Evolutionary conservation across 192 early-diverging fungal species (phyloP).

Genomic region (Dissophora ornata): DNA sequence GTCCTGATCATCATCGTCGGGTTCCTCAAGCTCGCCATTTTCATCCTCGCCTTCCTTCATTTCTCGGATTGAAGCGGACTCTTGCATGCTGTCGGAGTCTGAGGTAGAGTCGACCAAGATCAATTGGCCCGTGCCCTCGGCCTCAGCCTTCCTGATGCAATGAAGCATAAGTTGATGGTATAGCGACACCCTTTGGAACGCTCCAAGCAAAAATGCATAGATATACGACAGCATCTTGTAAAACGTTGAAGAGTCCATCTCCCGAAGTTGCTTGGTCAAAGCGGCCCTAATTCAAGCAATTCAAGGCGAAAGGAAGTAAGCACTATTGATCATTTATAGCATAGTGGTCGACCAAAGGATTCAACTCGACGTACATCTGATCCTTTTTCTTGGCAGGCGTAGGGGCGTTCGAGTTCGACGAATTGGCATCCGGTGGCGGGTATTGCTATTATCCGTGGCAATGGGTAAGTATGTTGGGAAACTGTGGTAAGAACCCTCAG

Average conservation of each 20-base stretch:
- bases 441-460: conserved; percentile 55
- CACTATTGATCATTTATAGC: too few relatives aligned
- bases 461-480: too few relatives aligned
- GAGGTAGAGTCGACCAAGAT: conserved; percentile 35
- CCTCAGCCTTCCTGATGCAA: conserved; percentile 72
- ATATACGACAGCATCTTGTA: conserved; percentile 80
- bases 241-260: conserved; percentile 89
- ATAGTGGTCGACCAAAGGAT: too few relatives aligned
- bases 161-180: conserved; percentile 77
- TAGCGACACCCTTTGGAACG: conserved; percentile 76
- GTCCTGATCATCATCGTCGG: conserved; percentile 14
- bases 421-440: conserved; percentile 40
- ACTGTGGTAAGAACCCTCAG: too few relatives aligned
- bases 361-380: conserved; percentile 43
- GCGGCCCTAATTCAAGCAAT: conserved; percentile 50
- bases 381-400: conserved; percentile 46
- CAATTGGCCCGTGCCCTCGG: conserved; percentile 42
- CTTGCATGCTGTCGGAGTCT: conserved; percentile 38
- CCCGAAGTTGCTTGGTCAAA: conserved; percentile 74
- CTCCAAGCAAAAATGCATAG: conserved; percentile 78
- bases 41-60: conserved; percentile 22
- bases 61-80: conserved; percentile 28
- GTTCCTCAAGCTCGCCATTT: conserved; percentile 13
- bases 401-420: conserved; percentile 1
- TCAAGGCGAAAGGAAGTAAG: too few relatives aligned